Evolutionary conservation across 306 rosid species (phyloP).

Genomic region (Potentilla sterilis): DNA sequence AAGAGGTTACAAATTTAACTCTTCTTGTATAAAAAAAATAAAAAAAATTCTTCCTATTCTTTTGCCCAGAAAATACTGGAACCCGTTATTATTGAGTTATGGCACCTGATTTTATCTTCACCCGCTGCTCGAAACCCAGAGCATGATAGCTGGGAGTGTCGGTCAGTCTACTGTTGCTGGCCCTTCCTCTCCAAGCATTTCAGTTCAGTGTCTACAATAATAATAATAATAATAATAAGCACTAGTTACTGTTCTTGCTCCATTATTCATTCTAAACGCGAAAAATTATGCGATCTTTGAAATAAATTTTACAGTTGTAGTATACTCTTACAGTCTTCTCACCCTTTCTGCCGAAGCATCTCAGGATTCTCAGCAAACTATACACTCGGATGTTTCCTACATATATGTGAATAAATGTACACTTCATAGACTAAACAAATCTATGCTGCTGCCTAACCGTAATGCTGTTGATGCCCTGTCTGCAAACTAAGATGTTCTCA

Average conservation of each 20-base stretch:
- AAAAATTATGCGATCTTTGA: not conserved
- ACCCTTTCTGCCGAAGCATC: not conserved
- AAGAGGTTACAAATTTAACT: not conserved
- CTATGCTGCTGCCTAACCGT: slow-evolving; percentile 1
- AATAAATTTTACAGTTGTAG: not conserved
- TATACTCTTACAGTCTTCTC: not conserved
- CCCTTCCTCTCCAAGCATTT: not conserved
- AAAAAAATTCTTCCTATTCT: not conserved
- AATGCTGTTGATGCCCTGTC: not conserved
- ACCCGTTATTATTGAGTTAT: not conserved
- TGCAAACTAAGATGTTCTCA: not conserved
- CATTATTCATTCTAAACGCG: not conserved
- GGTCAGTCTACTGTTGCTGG: not conserved
- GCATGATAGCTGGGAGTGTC: not conserved
- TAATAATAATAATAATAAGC: no score
- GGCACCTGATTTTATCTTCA: not conserved
- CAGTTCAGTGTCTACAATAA: no score
- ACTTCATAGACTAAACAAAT: slow-evolving; percentile 4
- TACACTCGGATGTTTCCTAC: slow-evolving; percentile 8
- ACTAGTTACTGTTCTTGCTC: not conserved
- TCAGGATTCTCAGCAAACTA: slow-evolving; percentile 5
- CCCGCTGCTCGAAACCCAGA: not conserved
- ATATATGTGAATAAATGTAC: slow-evolving; percentile 14
- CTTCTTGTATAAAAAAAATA: not conserved
- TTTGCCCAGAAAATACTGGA: not conserved